A percentile compares a stretch with the other conserved stretches of the same genome.
These are phyloP conservation scores for Geotrichum fermentans DNA, from an alignment of 1,139 yeast species.

Conservation along the genomic window DNA sequence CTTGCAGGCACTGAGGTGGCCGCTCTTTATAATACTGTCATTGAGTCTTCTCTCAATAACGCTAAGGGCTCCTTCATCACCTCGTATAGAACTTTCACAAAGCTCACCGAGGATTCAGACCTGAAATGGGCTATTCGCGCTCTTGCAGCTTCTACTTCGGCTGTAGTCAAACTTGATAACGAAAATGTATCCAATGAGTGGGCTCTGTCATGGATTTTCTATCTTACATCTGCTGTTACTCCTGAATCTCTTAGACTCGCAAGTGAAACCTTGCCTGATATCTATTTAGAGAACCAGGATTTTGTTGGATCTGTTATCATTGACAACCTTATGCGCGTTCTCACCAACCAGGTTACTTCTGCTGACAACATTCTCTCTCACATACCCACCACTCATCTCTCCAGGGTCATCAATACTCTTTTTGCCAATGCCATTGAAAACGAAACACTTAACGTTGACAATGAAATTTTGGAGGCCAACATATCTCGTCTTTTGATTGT, in stretches of 20 bases:
- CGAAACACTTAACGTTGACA: constrained; percentile 2
- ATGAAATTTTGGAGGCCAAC: constrained; percentile 39
- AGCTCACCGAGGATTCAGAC: constrained; percentile 28
- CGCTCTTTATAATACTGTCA: constrained; percentile 11
- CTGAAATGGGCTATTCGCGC: constrained; percentile 31
- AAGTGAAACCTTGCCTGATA: constrained; percentile 13
- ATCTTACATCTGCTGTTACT: constrained; percentile 21
- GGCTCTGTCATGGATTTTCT: constrained; percentile 32
- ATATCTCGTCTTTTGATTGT: constrained; percentile 48
- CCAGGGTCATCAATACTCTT: constrained; percentile 11
- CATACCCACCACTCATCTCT: constrained; percentile 13
- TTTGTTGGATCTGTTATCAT: constrained; percentile 21
- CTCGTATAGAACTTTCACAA: constrained; percentile 26
- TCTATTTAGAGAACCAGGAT: constrained; percentile 15
- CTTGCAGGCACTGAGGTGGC: constrained; percentile 22
- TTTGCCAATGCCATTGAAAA: constrained; percentile 10
- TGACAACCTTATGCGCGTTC: constrained; percentile 23
- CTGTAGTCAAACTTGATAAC: constrained; percentile 30
- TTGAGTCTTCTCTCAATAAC: constrained; percentile 17
- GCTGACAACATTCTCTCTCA: constrained; percentile 14
- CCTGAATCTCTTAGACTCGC: constrained; percentile 29
- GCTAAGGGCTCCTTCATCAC: constrained; percentile 24
- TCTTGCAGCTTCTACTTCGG: constrained; percentile 19
- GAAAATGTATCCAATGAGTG: constrained; percentile 24
- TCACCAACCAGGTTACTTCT: constrained; percentile 14